phyloP scores from a whole-genome alignment of 2,329 filamentous ascomycete species.

The Canariomyces notabilis region DNA sequence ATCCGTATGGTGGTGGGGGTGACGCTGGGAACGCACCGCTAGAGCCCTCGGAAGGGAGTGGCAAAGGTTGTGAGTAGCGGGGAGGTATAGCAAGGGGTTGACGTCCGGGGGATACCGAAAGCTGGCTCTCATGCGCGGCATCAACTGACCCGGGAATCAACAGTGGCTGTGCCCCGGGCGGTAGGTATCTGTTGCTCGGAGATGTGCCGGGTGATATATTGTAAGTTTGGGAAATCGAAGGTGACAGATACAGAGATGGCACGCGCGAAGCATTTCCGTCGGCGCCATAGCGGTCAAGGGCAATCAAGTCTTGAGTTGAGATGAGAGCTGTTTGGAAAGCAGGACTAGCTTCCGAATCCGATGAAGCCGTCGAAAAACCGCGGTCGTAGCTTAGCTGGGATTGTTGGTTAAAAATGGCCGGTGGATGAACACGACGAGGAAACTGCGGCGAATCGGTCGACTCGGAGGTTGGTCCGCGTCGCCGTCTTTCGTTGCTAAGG shows the following conservation, averaged over 20 bases:
- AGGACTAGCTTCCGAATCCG: conserved; percentile 34
- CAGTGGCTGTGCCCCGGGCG: conserved; percentile 33
- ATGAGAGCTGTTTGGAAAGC: conserved; percentile 44
- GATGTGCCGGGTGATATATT: conserved; percentile 34
- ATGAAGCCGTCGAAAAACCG: conserved; percentile 29
- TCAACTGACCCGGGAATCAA: conserved; percentile 16
- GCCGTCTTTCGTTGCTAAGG: conserved; percentile 9
- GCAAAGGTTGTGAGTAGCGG: conserved; percentile 35
- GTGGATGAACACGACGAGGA: conserved; percentile 13
- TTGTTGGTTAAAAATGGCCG: conserved; percentile 10
- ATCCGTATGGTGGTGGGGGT: conserved; percentile 33
- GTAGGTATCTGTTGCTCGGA: conserved; percentile 31
- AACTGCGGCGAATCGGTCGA: conserved; percentile 18
- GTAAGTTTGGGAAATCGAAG: conserved; percentile 31
- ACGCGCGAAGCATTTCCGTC: conserved; percentile 40
- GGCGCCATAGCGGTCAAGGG: conserved; percentile 35
- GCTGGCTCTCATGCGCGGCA: conserved; percentile 24
- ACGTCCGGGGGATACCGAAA: conserved; percentile 32
- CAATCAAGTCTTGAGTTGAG: conserved; percentile 50
- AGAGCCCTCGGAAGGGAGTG: conserved; percentile 23
- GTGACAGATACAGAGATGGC: conserved; percentile 38
- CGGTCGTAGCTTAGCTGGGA: conserved; percentile 26
- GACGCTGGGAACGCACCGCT: conserved; percentile 15
- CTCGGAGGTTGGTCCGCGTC: conserved; percentile 6
- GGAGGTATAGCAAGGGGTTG: conserved; percentile 36